Percentiles rank a stretch among this genome's conserved stretches.
These are phyloP conservation scores for Albifimbria verrucaria DNA, from an alignment of 2,329 filamentous ascomycete genomes.

Conservation along the genomic window DNA sequence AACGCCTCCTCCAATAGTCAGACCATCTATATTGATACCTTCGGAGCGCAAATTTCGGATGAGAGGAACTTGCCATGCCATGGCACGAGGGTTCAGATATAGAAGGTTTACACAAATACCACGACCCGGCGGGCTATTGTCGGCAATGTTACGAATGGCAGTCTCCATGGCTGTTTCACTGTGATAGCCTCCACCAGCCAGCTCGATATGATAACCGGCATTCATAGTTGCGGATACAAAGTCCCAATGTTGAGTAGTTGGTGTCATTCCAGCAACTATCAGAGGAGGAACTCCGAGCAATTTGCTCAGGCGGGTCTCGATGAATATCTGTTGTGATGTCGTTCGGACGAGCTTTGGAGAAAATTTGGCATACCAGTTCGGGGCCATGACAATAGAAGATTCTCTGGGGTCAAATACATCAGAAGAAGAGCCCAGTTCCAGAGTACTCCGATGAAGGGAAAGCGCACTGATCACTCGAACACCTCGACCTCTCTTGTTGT, in stretches of 20 bases:
- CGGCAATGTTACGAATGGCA: constrained; percentile 80
- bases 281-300: constrained; percentile 80
- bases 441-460: constrained; percentile 82
- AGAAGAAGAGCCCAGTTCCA: too few relatives aligned
- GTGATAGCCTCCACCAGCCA: constrained; percentile 88
- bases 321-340: constrained; percentile 81
- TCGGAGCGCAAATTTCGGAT: constrained; percentile 76
- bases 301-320: constrained; percentile 95
- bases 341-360: constrained; percentile 90
- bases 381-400: too few relatives aligned
- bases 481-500: constrained; percentile 98
- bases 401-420: too few relatives aligned
- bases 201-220: constrained; percentile 89
- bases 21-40: constrained; percentile 84
- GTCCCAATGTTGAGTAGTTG: constrained; percentile 83
- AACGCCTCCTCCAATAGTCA: constrained; percentile 93
- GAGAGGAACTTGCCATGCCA: constrained; percentile 89
- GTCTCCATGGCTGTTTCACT: constrained; percentile 77
- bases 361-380: constrained; percentile 98
- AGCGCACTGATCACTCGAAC: constrained; percentile 95
- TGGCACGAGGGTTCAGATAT: constrained; percentile 84
- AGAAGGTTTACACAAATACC: constrained; percentile 90
- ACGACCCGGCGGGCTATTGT: constrained; percentile 76
- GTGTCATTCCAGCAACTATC: constrained; percentile 93
- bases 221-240: constrained; percentile 93